These are phyloP conservation scores for Symbiodinium pilosum DNA, from an alignment of 73 alveolate species.

Conservation along the genomic window DNA sequence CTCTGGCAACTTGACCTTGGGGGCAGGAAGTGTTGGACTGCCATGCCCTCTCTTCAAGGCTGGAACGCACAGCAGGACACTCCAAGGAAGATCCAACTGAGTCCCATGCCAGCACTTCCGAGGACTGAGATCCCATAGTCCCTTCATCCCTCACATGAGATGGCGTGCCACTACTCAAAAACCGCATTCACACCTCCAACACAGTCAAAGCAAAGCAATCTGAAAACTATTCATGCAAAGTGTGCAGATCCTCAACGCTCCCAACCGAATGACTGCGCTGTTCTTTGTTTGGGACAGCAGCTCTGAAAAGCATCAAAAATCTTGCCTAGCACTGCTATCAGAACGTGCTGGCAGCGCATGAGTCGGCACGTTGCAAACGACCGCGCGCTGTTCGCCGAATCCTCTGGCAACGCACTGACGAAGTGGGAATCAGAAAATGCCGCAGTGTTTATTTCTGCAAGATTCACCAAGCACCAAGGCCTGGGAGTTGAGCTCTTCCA, in stretches of 20 bases:
- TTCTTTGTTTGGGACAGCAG: too few relatives aligned
- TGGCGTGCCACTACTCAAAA: too few relatives aligned
- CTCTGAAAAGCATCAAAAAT: too few relatives aligned
- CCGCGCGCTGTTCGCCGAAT: slow-evolving; percentile 70
- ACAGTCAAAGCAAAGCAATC: too few relatives aligned
- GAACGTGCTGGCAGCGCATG: neutral
- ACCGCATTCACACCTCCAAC: too few relatives aligned
- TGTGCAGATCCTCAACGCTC: too few relatives aligned
- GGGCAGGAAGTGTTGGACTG: neutral
- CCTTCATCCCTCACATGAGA: neutral
- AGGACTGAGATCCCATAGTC: slow-evolving; percentile 10
- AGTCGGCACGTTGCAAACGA: slow-evolving; percentile 46
- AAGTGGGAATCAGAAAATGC: neutral
- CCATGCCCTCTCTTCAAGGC: too few relatives aligned
- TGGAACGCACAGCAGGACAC: too few relatives aligned
- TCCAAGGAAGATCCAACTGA: neutral
- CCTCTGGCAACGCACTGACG: neutral
- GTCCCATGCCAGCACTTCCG: neutral
- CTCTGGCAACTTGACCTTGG: slow-evolving; percentile 32
- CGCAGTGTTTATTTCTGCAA: neutral
- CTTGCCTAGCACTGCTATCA: too few relatives aligned
- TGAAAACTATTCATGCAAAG: too few relatives aligned
- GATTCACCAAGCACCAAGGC: neutral
- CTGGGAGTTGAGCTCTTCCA: slow-evolving; percentile 52
- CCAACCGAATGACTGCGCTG: too few relatives aligned